Conservation (phyloP, 2,329 filamentous ascomycete species). For the Clarireedia paspali region DNA sequence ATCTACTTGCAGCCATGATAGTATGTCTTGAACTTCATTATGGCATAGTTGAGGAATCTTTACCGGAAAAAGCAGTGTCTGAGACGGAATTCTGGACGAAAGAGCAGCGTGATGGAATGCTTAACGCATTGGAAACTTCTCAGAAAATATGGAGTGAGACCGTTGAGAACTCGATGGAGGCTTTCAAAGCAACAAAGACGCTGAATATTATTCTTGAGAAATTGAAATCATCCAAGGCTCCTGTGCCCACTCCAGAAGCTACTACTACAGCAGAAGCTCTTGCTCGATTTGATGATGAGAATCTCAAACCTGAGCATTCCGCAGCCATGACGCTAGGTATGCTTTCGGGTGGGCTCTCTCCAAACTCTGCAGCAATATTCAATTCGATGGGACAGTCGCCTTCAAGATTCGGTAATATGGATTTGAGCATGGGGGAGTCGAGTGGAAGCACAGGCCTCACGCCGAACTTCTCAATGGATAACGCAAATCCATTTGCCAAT, state of each 20-base stretch:
- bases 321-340: conserved; percentile 66
- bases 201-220: conserved; percentile 82
- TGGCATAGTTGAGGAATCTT: conserved; percentile 38
- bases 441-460: conserved; percentile 34
- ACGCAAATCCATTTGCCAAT: conserved; percentile 19
- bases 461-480: conserved; percentile 31
- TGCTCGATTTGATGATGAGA: conserved; percentile 33
- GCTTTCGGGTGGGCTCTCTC: conserved; percentile 52
- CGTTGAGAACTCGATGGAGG: conserved; percentile 74
- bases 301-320: conserved; percentile 54
- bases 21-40: conserved; percentile 77
- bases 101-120: conserved; percentile 65
- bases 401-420: conserved; percentile 22
- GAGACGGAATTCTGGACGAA: conserved; percentile 48
- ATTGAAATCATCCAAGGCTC: conserved; percentile 46
- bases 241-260: neutral
- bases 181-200: conserved; percentile 75
- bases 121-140: conserved; percentile 63
- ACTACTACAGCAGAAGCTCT: conserved; percentile 23
- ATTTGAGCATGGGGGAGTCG: conserved; percentile 25
- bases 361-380: conserved; percentile 33
- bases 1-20: conserved; percentile 78
- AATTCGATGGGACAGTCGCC: conserved; percentile 30
- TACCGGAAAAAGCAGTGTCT: conserved; percentile 32
- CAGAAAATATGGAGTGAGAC: conserved; percentile 74